Evolutionary conservation across 2,329 filamentous ascomycete species (phyloP).

Genomic region (Diaporthe citri): DNA sequence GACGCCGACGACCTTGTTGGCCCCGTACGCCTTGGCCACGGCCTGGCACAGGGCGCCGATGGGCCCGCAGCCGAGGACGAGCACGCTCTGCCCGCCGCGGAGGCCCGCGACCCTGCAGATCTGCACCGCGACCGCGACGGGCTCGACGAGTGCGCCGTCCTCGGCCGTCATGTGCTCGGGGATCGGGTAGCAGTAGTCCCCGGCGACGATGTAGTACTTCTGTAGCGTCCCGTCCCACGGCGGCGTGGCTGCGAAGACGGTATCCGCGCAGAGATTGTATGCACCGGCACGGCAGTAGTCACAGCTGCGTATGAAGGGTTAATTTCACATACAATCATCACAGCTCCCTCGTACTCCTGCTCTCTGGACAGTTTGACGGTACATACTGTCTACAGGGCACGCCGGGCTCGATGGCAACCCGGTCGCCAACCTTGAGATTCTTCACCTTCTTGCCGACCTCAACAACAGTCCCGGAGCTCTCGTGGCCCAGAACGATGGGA

Average conservation of each 20-base stretch:
- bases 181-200: slow-evolving; percentile 61
- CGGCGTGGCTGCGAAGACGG: slow-evolving; percentile 63
- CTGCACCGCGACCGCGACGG: slow-evolving; percentile 63
- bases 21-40: slow-evolving; percentile 60
- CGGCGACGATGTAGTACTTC: slow-evolving; percentile 61
- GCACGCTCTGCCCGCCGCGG: slow-evolving; percentile 55
- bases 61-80: slow-evolving; percentile 63
- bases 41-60: slow-evolving; percentile 62
- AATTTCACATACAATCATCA: background rate
- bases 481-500: slow-evolving; percentile 62
- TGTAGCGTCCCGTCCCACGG: slow-evolving; percentile 62
- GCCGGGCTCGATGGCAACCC: slow-evolving; percentile 63
- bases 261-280: slow-evolving; percentile 58
- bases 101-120: slow-evolving; percentile 57
- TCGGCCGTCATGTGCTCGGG: slow-evolving; percentile 60
- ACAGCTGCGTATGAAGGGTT: slow-evolving; percentile 49
- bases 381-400: slow-evolving; percentile 52
- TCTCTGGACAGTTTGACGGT: background rate
- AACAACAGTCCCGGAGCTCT: slow-evolving; percentile 57
- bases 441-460: slow-evolving; percentile 56
- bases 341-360: rapidly evolving
- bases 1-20: slow-evolving; percentile 59
- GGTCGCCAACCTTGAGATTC: slow-evolving; percentile 57
- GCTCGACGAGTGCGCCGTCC: slow-evolving; percentile 66
- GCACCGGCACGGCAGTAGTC: slow-evolving; percentile 54